phyloP scores from a whole-genome alignment of 2,329 filamentous ascomycete species.

The Sarocladium kiliense region DNA sequence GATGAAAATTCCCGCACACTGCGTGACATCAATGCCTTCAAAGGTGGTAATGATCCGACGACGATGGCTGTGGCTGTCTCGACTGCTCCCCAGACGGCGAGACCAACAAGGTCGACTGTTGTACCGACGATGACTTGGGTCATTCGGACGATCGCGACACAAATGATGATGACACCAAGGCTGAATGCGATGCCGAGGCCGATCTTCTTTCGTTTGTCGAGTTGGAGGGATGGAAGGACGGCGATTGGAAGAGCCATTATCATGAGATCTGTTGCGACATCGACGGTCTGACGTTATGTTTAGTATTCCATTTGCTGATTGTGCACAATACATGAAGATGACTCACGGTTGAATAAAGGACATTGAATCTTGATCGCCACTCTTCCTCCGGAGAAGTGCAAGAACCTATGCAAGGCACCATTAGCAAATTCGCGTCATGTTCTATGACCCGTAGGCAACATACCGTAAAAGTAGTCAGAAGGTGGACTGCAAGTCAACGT shows the following conservation, averaged over 20 bases:
- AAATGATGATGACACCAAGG: conserved; percentile 17
- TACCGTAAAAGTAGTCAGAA: conserved; percentile 13
- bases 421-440: too few relatives aligned
- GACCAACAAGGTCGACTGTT: conserved; percentile 15
- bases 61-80: conserved; percentile 19
- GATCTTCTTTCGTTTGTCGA: conserved; percentile 15
- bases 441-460: too few relatives aligned
- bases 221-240: conserved; percentile 13
- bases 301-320: too few relatives aligned
- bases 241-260: conserved; percentile 18
- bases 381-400: conserved; percentile 13
- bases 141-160: conserved; percentile 17
- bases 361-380: conserved; percentile 13
- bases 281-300: too few relatives aligned
- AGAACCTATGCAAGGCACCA: conserved; percentile 11
- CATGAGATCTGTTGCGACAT: conserved; percentile 14
- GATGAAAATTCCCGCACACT: conserved; percentile 12
- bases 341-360: conserved; percentile 12
- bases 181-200: conserved; percentile 17
- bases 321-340: too few relatives aligned
- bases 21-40: conserved; percentile 15
- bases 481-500: conserved; percentile 13
- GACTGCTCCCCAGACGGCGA: conserved; percentile 22
- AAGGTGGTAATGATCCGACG: conserved; percentile 17
- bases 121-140: conserved; percentile 16